Evolutionary conservation across 352 stramenopile species (phyloP).

Genomic region (Aphanomyces stellatus): DNA sequence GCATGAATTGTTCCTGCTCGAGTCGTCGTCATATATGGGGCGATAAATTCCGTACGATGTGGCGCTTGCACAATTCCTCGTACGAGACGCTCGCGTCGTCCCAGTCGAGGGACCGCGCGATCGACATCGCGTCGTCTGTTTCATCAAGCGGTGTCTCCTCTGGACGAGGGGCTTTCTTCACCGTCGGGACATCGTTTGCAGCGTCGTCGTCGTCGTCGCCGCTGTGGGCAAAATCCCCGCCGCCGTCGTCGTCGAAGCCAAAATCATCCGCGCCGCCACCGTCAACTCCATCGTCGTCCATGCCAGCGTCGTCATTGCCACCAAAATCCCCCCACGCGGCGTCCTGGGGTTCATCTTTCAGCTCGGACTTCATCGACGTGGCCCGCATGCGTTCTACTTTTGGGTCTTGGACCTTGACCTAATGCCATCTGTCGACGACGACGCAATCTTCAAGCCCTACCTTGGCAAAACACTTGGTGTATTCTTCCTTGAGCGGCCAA

Average conservation of each 20-base stretch:
- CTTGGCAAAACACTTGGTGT: constrained; percentile 45
- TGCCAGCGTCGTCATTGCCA: constrained; percentile 17
- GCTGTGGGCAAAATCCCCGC: constrained; percentile 21
- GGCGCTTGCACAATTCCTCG: constrained; percentile 17
- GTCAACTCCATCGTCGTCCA: constrained; percentile 27
- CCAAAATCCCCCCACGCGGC: too few species aligned
- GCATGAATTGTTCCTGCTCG: constrained; percentile 17
- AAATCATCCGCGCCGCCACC: constrained; percentile 30
- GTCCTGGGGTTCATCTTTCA: too few species aligned
- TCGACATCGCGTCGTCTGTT: not conserved
- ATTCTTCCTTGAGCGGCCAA: constrained; percentile 29
- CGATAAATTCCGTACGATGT: constrained; percentile 21
- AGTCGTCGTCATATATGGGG: not conserved
- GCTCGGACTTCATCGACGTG: constrained; percentile 23
- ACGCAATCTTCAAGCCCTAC: constrained; percentile 22
- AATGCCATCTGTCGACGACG: too few species aligned
- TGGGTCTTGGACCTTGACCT: too few species aligned
- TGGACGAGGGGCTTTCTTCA: not conserved
- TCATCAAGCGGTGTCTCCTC: not conserved
- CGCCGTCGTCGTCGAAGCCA: constrained; percentile 16
- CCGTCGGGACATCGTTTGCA: constrained; percentile 19
- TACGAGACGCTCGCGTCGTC: not conserved
- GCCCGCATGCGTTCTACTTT: too few species aligned
- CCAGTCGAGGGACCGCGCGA: not conserved
- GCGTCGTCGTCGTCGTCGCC: constrained; percentile 28